Evolutionary conservation across 2,329 filamentous ascomycete genomes (phyloP).

Genomic region (Diaporthe vaccinii): DNA sequence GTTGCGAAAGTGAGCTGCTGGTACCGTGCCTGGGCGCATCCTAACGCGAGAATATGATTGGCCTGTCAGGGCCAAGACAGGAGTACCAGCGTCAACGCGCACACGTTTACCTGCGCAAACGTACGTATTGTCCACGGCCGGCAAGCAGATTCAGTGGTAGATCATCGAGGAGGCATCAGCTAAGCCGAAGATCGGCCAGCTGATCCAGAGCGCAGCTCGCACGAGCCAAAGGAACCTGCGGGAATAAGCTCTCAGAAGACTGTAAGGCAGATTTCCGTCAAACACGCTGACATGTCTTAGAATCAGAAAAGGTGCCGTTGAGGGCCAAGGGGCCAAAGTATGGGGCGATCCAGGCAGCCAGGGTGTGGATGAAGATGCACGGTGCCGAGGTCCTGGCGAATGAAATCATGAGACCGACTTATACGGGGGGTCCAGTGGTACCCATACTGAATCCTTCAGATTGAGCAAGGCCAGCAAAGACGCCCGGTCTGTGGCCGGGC

Average conservation of each 20-base stretch:
- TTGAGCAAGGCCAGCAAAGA: not conserved
- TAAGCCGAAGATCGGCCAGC: not conserved
- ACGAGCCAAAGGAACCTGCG: not conserved
- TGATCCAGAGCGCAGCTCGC: not conserved
- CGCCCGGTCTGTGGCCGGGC: not conserved
- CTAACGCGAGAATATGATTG: not conserved
- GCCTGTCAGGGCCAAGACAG: not conserved
- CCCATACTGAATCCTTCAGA: conserved; percentile 21
- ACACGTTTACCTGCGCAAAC: not conserved
- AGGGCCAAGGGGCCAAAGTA: not conserved
- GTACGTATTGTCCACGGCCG: not conserved
- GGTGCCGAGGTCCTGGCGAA: conserved; percentile 5
- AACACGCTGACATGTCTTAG: not conserved
- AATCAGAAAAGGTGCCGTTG: not conserved
- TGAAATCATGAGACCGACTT: not conserved
- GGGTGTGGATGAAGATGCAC: not conserved
- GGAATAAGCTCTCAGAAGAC: not conserved
- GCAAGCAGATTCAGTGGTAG: not conserved
- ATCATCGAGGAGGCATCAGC: not conserved
- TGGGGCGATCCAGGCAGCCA: conserved; percentile 1
- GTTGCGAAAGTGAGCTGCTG: not conserved
- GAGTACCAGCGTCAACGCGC: not conserved
- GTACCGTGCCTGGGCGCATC: not conserved
- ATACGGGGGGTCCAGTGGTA: not conserved
- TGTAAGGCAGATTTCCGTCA: not conserved